Base-by-base conservation (phyloP, 2,329 filamentous ascomycete genomes). In the Xylaria sp. region DNA sequence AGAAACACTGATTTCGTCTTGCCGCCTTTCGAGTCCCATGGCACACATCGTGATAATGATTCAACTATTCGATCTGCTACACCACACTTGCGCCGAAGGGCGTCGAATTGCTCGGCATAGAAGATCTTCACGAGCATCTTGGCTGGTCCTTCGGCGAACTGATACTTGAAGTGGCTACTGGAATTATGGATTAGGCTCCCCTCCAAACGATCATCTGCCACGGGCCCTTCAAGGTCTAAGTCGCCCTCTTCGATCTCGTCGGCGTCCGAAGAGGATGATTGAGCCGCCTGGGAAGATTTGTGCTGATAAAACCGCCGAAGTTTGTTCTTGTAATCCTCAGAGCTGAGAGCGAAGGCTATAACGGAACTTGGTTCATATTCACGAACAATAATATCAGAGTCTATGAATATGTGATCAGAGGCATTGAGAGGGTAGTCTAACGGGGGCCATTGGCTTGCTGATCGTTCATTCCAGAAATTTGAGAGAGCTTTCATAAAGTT, bases 121-220 rank as follows among this genome's bases (percentile, higher is more conserved):
- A 99, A 98, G 49, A 99, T 95, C 78, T 99, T 99, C 82, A 96
- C 98, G 52, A 94, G 90, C 86, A 97, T 96, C 71, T 91, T 92
- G 2, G 96, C 94, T n/a, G 91, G 89, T 0, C 94, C 93, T 74
- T 97, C 94, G 28, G 90, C 89, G 78, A 98, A 99, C 63, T 96
- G 92, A 74, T 97, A 99, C 74, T 96, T 96, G 69, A 97, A 88
- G 76, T 99, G 95, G 1, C 92, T 97, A 38, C 94, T 94, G 0
- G 92, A 96, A 31, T 89, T 86, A 66, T 92, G 88, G 33, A 97
- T 82, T 25, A 99, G 82, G 38, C 92, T 95, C 67, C 91, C 89
- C 76, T 99, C 94, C 9, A 98, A 86, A 53, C 91, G 91, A 1
- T 85, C 84, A 73, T 96, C 89, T 28, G 74, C 72, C 17, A 74